Evolutionary conservation across 805 yeast genomes (phyloP).

Genomic region (Candida alai): DNA sequence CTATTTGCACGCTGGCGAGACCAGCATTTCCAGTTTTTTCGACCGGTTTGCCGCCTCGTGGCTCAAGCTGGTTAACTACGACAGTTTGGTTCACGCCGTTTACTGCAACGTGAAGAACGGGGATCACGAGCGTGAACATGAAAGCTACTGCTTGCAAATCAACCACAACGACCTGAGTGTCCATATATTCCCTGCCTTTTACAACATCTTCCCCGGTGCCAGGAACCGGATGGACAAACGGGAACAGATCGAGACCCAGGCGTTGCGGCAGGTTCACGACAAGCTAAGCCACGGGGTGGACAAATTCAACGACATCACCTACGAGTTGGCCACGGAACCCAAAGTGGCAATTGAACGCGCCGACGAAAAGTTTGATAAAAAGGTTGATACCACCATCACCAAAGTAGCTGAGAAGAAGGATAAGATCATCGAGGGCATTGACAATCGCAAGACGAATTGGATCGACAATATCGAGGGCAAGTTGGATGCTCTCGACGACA

Average conservation of each 20-base stretch:
- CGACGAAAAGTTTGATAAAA: slow-evolving; percentile 18
- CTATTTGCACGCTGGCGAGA: slow-evolving; percentile 12
- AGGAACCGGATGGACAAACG: background rate
- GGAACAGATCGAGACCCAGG: slow-evolving; percentile 16
- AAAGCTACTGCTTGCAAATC: slow-evolving; percentile 39
- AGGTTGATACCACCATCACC: slow-evolving; percentile 8
- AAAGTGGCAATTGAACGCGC: slow-evolving; percentile 15
- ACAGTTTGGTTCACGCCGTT: slow-evolving; percentile 35
- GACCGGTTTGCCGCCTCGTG: slow-evolving; percentile 41
- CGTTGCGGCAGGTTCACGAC: slow-evolving; percentile 19
- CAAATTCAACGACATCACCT: slow-evolving; percentile 15
- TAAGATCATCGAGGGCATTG: slow-evolving; percentile 12
- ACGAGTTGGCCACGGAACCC: slow-evolving; percentile 20
- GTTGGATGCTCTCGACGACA: slow-evolving; percentile 11
- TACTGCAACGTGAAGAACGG: slow-evolving; percentile 38
- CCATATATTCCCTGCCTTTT: slow-evolving; percentile 19
- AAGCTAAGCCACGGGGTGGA: slow-evolving; percentile 12
- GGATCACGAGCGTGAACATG: slow-evolving; percentile 7
- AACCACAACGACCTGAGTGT: slow-evolving; percentile 24
- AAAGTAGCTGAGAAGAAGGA: slow-evolving; percentile 9
- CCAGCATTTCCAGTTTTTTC: slow-evolving; percentile 22
- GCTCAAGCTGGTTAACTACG: slow-evolving; percentile 28
- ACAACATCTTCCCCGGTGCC: slow-evolving; percentile 7
- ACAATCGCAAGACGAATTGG: slow-evolving; percentile 9
- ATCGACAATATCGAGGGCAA: slow-evolving; percentile 9